A percentile compares a stretch with the other conserved stretches of the same genome.
Conservation (phyloP, 495 filamentous ascomycete species). For the Hyaloscypha bicolor region DNA sequence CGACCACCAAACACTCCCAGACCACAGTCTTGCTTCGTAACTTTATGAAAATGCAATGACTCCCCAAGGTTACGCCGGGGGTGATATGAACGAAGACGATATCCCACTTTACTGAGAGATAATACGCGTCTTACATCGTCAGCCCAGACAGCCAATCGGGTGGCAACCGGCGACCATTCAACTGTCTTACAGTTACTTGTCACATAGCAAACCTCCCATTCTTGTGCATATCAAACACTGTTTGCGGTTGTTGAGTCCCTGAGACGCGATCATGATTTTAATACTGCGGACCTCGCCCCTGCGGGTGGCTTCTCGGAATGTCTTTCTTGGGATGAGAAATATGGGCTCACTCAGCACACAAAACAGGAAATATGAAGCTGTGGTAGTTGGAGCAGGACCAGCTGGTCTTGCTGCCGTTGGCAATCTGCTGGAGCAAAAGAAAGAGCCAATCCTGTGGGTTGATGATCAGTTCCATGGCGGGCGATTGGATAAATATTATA, state of each 20-base stretch:
- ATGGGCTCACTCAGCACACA: constrained; percentile 2
- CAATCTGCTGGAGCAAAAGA: constrained; percentile 56
- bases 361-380: constrained; percentile 36
- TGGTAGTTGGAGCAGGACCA: constrained; percentile 60
- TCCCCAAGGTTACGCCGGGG: background rate
- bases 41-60: background rate
- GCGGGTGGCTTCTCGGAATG: background rate
- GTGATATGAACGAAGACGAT: background rate
- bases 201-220: background rate
- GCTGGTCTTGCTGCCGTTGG: constrained; percentile 59
- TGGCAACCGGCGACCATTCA: background rate
- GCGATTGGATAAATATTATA: constrained; percentile 54
- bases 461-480: constrained; percentile 56
- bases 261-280: constrained; percentile 11
- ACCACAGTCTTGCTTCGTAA: background rate
- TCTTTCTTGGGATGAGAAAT: constrained; percentile 10
- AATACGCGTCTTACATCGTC: background rate
- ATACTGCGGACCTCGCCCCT: constrained; percentile 6
- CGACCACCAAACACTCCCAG: background rate
- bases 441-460: constrained; percentile 53
- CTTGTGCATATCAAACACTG: background rate
- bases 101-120: background rate
- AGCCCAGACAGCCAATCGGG: constrained; percentile 28
- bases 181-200: background rate
- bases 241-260: background rate